Evolutionary conservation across 2,329 filamentous ascomycete genomes (phyloP).

Genomic region (Claviceps cyperi): DNA sequence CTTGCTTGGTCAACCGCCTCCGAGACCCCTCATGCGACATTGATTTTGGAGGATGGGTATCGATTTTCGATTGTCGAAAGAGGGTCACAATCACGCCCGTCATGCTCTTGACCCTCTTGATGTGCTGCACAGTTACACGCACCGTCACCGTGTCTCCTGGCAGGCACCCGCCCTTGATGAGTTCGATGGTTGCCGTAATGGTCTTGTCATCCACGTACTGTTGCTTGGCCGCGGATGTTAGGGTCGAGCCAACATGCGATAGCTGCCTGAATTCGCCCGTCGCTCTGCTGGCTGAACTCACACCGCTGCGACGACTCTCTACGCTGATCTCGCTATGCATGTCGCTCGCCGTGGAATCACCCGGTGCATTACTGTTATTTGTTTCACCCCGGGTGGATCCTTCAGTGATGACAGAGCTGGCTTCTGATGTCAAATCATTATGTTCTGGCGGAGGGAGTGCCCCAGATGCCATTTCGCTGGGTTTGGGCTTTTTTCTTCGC

Average conservation of each 20-base stretch:
- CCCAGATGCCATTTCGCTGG: conserved; percentile 27
- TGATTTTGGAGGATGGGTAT: conserved; percentile 48
- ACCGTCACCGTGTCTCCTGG: conserved; percentile 74
- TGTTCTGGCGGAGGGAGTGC: conserved; percentile 25
- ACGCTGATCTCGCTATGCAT: conserved; percentile 55
- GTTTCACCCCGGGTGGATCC: conserved; percentile 22
- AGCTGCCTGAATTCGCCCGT: conserved; percentile 21
- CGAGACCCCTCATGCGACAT: conserved; percentile 39
- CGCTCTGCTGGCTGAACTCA: conserved; percentile 45
- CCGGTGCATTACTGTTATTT: conserved; percentile 20
- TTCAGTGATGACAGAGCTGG: conserved; percentile 22
- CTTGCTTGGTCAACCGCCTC: conserved; percentile 59
- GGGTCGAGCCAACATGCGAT: conserved; percentile 16
- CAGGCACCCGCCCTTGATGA: conserved; percentile 69
- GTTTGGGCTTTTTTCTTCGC: conserved; percentile 43
- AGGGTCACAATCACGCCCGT: conserved; percentile 87
- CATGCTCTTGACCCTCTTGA: conserved; percentile 77
- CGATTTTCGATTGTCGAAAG: conserved; percentile 80
- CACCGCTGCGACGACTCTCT: conserved; percentile 57
- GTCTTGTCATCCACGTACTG: conserved; percentile 50
- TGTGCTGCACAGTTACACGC: conserved; percentile 71
- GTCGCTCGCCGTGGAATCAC: conserved; percentile 28
- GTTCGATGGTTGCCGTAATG: conserved; percentile 74
- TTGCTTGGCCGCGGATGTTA: conserved; percentile 22
- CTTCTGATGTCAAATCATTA: conserved; percentile 20